These are phyloP conservation scores for Funneliformis caledonium DNA, from an alignment of 371 early-diverging fungal species.

Conservation along the genomic window DNA sequence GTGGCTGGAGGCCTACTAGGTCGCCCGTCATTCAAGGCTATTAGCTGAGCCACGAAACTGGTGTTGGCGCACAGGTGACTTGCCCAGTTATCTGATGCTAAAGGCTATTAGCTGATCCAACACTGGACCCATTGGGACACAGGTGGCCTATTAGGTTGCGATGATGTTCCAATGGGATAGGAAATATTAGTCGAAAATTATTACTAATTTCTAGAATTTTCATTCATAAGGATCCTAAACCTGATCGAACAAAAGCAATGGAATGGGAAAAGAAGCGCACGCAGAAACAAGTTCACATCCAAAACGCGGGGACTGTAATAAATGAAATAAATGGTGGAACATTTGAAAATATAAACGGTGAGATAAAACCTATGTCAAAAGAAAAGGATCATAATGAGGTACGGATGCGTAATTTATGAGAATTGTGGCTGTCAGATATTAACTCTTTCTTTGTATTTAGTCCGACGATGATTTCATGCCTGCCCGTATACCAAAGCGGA, in stretches of 20 bases:
- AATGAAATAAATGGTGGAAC: neutral
- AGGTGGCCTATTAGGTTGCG: slow-evolving; percentile 3
- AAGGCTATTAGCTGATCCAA: slow-evolving; percentile 35
- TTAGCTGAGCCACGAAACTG: too few relatives aligned
- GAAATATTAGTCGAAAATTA: neutral
- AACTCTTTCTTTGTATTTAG: too few relatives aligned
- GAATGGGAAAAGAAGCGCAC: slow-evolving; percentile 31
- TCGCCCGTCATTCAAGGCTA: slow-evolving; percentile 24
- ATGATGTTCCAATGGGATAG: slow-evolving; percentile 17
- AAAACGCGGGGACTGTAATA: neutral
- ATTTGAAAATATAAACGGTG: neutral
- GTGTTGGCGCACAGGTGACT: too few relatives aligned
- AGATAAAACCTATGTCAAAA: too few relatives aligned
- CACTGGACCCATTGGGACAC: slow-evolving; percentile 33
- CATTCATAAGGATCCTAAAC: neutral
- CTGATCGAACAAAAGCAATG: slow-evolving; percentile 26
- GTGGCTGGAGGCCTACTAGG: slow-evolving; percentile 38
- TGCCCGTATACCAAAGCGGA: too few relatives aligned
- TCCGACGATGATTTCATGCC: too few relatives aligned
- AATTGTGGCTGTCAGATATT: too few relatives aligned
- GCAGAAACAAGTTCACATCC: slow-evolving; percentile 14
- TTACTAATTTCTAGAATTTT: neutral
- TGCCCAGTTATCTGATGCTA: slow-evolving; percentile 7
- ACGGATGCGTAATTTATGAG: too few relatives aligned
- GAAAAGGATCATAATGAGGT: too few relatives aligned